A percentile compares a stretch with the other conserved stretches of the same genome.
These are phyloP conservation scores for Apiotrichum gracile DNA, from an alignment of 1,284 basidiomycete genomes.

Conservation along the genomic window DNA sequence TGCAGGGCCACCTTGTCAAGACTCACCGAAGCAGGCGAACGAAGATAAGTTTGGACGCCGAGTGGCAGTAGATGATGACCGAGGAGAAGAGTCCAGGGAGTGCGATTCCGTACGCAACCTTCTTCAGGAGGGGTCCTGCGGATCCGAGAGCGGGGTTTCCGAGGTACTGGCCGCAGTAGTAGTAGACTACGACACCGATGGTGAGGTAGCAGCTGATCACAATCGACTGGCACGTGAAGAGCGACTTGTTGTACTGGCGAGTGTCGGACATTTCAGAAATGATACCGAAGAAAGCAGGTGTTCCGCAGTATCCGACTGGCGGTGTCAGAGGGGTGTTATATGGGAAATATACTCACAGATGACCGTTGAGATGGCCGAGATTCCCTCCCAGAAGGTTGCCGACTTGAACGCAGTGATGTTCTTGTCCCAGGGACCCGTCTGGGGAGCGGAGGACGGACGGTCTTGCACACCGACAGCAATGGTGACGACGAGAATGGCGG, in stretches of 20 bases:
- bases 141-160: slow-evolving; percentile 45
- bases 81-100: slow-evolving; percentile 24
- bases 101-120: slow-evolving; percentile 17
- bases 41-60: slow-evolving; percentile 34
- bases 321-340: neutral
- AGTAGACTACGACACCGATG: slow-evolving; percentile 25
- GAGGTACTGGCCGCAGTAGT: slow-evolving; percentile 41
- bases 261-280: slow-evolving; percentile 39
- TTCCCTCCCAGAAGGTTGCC: slow-evolving; percentile 26
- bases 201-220: slow-evolving; percentile 14
- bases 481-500: slow-evolving; percentile 29
- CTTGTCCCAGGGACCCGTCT: slow-evolving; percentile 29
- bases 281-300: slow-evolving; percentile 30
- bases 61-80: slow-evolving; percentile 21
- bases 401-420: slow-evolving; percentile 13
- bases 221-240: slow-evolving; percentile 26
- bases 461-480: slow-evolving; percentile 35
- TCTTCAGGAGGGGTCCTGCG: slow-evolving; percentile 44
- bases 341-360: slow-evolving; percentile 9
- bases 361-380: slow-evolving; percentile 18
- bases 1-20: neutral
- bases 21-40: slow-evolving; percentile 22
- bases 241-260: slow-evolving; percentile 20
- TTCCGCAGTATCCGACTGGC: slow-evolving; percentile 18
- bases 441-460: slow-evolving; percentile 36